Evolutionary conservation across 148 eudicot genomes (phyloP).

Genomic region (Cornus controversa): DNA sequence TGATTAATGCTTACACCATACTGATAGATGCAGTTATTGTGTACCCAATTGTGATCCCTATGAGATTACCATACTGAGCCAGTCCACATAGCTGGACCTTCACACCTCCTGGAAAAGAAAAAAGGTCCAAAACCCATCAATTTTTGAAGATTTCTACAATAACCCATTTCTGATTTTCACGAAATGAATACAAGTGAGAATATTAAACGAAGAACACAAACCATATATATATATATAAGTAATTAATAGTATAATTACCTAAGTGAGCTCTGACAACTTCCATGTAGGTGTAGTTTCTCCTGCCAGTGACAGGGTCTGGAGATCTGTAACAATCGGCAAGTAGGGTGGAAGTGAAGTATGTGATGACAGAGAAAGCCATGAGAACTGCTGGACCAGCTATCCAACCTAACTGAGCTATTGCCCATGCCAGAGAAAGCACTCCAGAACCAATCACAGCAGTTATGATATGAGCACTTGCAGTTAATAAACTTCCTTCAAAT

Average conservation of each 20-base stretch:
- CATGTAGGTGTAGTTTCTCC: conserved; percentile 84
- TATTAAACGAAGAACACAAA: neutral
- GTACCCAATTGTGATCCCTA: conserved; percentile 87
- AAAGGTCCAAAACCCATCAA: neutral
- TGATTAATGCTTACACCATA: conserved; percentile 61
- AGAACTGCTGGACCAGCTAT: conserved; percentile 72
- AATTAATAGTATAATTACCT: conserved; percentile 43
- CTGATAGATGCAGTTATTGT: conserved; percentile 97
- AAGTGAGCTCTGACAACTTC: conserved; percentile 79
- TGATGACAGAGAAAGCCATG: conserved; percentile 62
- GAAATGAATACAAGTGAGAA: no score
- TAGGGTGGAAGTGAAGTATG: conserved; percentile 76
- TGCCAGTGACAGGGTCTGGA: conserved; percentile 65
- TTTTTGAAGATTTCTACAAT: no score
- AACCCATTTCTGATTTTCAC: neutral
- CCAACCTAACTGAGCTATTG: conserved; percentile 92
- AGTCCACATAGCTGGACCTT: conserved; percentile 86
- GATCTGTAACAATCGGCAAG: conserved; percentile 79
- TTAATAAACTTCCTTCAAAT: conserved; percentile 52
- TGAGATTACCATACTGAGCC: conserved; percentile 78
- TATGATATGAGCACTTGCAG: conserved; percentile 92
- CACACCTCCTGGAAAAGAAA: conserved; percentile 56
- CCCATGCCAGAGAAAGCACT: conserved; percentile 89
- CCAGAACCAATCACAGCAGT: conserved; percentile 98
- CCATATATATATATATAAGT: neutral